Evolutionary conservation across 2,329 filamentous ascomycete genomes (phyloP).

Genomic region (Diaporthe capsici): DNA sequence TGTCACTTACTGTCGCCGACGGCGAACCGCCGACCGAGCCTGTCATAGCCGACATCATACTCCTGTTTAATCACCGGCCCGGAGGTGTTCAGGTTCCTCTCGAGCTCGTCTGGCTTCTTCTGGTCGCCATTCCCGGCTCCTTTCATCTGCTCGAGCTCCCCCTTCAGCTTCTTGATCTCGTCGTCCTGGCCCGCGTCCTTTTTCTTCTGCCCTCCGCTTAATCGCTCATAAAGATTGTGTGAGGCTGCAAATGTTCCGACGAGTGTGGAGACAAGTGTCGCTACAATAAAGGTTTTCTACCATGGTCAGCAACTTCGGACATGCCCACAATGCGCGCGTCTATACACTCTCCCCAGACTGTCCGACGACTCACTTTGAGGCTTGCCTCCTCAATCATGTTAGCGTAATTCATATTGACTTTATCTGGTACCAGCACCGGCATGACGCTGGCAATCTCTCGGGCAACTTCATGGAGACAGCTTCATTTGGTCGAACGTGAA

Average conservation of each 20-base stretch:
- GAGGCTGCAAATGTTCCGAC: constrained; percentile 55
- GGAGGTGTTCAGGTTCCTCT: constrained; percentile 49
- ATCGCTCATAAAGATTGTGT: constrained; percentile 54
- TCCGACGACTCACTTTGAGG: constrained; percentile 49
- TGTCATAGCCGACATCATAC: constrained; percentile 52
- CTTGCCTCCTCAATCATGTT: constrained; percentile 54
- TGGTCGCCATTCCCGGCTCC: constrained; percentile 30
- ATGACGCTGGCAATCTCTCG: neutral
- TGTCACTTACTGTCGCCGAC: constrained; percentile 50
- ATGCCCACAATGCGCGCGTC: neutral
- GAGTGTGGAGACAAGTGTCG: constrained; percentile 56
- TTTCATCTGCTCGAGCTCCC: constrained; percentile 44
- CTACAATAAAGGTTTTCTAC: constrained; percentile 56
- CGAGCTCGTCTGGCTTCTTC: constrained; percentile 46
- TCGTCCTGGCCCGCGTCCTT: constrained; percentile 52
- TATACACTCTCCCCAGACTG: fast-evolving
- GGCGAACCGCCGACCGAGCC: constrained; percentile 53
- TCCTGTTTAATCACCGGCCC: constrained; percentile 52
- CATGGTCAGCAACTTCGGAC: constrained; percentile 11
- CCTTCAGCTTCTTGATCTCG: constrained; percentile 51
- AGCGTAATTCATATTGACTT: constrained; percentile 48
- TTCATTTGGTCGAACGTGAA: neutral
- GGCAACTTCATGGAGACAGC: neutral
- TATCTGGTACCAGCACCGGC: constrained; percentile 34
- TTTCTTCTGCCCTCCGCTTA: constrained; percentile 49